These are phyloP conservation scores for Parastagonospora nodorum DNA, from an alignment of 2,329 filamentous ascomycete genomes.

Conservation along the genomic window DNA sequence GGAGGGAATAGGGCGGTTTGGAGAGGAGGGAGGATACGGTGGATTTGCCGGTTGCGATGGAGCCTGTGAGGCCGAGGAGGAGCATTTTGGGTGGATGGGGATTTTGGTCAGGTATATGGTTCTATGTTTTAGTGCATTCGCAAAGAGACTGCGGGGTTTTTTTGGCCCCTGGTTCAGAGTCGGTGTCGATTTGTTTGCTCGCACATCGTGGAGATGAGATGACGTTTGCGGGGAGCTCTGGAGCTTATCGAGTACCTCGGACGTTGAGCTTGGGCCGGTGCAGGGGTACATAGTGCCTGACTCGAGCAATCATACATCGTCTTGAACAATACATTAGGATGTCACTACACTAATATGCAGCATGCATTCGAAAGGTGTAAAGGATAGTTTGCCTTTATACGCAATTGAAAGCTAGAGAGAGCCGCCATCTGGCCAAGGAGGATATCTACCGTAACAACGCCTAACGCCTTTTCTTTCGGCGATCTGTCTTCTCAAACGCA, in stretches of 20 bases:
- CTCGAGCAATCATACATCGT: too few relatives aligned
- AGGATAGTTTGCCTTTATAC: too few relatives aligned
- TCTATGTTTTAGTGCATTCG: neutral
- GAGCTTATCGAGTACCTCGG: neutral
- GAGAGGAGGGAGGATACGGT: conserved; percentile 87
- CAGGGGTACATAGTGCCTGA: neutral
- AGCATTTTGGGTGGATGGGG: conserved; percentile 68
- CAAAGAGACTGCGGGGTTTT: neutral
- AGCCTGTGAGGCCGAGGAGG: conserved; percentile 93
- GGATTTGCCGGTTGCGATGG: conserved; percentile 97
- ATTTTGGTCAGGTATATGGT: neutral
- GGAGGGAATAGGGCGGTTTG: conserved; percentile 79
- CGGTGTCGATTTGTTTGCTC: neutral
- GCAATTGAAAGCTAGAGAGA: too few relatives aligned
- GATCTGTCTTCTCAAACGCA: too few relatives aligned
- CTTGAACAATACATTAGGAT: too few relatives aligned
- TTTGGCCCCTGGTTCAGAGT: neutral
- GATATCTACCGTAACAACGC: neutral
- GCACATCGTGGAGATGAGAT: neutral
- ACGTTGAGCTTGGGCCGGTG: neutral
- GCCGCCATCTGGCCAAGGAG: neutral
- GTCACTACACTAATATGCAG: too few relatives aligned
- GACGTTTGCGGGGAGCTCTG: neutral
- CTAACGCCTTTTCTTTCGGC: neutral
- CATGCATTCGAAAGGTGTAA: too few relatives aligned